Percentiles rank a stretch among this genome's conserved stretches.
Evolutionary conservation across 345 rosid genomes (phyloP).

Genomic region (Pseudoturritis turrita): DNA sequence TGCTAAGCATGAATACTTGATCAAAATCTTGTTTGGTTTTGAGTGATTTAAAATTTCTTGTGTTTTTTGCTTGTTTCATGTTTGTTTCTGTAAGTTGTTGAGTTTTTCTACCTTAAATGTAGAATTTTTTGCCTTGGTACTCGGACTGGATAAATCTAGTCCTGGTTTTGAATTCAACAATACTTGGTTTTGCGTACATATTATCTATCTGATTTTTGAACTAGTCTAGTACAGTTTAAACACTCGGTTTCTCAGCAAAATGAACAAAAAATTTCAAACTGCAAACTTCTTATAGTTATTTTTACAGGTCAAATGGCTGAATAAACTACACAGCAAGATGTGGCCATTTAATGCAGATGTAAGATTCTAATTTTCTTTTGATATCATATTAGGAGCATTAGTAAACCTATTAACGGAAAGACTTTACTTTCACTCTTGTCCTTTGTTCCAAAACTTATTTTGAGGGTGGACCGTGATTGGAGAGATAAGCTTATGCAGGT

Average conservation of each 20-base stretch:
- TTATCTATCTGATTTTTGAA: not conserved
- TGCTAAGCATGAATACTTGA: too few relatives aligned
- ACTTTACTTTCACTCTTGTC: constrained; percentile 47
- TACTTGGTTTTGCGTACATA: not conserved
- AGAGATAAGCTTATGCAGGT: constrained; percentile 73
- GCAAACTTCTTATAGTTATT: not conserved
- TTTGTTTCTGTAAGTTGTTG: not conserved
- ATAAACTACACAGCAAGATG: constrained; percentile 82
- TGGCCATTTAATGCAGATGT: constrained; percentile 99
- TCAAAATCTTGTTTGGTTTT: too few relatives aligned
- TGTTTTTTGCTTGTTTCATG: too few relatives aligned
- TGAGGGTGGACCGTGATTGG: constrained; percentile 44
- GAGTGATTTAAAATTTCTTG: too few relatives aligned
- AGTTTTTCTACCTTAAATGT: too few relatives aligned
- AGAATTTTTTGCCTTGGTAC: not conserved
- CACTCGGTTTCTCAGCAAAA: not conserved
- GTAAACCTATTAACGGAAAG: constrained; percentile 43
- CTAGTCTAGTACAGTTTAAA: not conserved
- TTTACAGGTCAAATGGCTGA: constrained; percentile 96
- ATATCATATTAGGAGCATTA: constrained; percentile 25
- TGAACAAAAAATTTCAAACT: not conserved
- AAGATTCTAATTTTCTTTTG: constrained; percentile 26
- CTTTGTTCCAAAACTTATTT: constrained; percentile 63
- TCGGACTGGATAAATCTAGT: not conserved
- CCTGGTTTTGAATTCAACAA: not conserved